Percentiles rank a stretch among this genome's conserved stretches.
Conservation (phyloP, 768 basidiomycete species). For the Tricholoma bakamatsutake region DNA sequence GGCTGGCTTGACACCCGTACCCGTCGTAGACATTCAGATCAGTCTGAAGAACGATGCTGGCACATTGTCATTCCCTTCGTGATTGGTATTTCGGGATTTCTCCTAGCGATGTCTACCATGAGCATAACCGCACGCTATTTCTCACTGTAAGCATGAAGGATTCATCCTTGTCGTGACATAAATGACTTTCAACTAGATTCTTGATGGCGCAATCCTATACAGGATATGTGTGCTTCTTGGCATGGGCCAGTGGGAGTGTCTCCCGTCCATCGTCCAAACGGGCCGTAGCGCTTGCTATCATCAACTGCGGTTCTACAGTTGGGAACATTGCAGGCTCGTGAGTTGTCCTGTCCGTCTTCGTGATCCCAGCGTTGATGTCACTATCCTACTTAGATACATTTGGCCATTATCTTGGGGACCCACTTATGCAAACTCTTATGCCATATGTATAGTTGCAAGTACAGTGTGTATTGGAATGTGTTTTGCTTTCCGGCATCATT, state of each 20-base stretch:
- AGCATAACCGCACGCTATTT: slow-evolving; percentile 64
- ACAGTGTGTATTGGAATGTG: slow-evolving; percentile 48
- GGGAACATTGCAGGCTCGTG: slow-evolving; percentile 83
- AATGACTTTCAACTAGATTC: slow-evolving; percentile 37
- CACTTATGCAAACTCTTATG: slow-evolving; percentile 61
- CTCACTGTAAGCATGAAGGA: slow-evolving; percentile 43
- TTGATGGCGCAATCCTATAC: slow-evolving; percentile 75
- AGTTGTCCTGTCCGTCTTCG: slow-evolving; percentile 24
- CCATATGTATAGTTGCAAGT: slow-evolving; percentile 63
- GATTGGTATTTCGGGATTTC: slow-evolving; percentile 67
- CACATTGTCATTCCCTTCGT: slow-evolving; percentile 55
- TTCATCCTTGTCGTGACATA: neutral
- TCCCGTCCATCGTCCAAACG: slow-evolving; percentile 77
- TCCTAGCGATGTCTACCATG: slow-evolving; percentile 68
- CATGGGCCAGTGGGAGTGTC: slow-evolving; percentile 49
- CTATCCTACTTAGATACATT: slow-evolving; percentile 40
- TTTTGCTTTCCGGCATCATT: slow-evolving; percentile 39
- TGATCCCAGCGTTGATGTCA: slow-evolving; percentile 3
- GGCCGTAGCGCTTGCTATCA: slow-evolving; percentile 73
- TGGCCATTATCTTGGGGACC: slow-evolving; percentile 68
- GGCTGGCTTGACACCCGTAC: slow-evolving; percentile 1
- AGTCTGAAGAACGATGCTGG: slow-evolving; percentile 65
- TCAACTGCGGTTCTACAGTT: slow-evolving; percentile 77
- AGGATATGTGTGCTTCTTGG: slow-evolving; percentile 57
- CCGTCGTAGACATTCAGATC: slow-evolving; percentile 64